Evolutionary conservation across 2,329 filamentous ascomycete genomes (phyloP), one percentile per base, ranked within the genome.

Genomic region (Nemania sp.): DNA sequence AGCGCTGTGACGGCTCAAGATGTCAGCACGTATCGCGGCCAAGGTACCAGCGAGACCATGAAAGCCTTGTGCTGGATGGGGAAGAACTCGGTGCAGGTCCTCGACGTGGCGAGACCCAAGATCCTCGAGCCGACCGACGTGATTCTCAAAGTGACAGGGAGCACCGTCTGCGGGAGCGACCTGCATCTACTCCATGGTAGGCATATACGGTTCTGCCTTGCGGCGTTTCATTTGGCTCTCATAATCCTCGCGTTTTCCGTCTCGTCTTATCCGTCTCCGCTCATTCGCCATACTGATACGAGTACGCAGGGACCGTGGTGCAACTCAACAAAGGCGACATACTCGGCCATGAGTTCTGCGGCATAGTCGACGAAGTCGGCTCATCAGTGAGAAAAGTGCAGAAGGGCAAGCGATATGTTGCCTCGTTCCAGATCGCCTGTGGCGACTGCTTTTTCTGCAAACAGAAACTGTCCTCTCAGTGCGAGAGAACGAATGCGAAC

Each of bases 361-460:
- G 83, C 34, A 71, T 84, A 18, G 83, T 81, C 2, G 81, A 83
- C 35, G 76, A 81, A 49, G 77, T 88, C 1, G 89, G 89, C 0
- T 73, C 83, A 0, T 79, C 64, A 0, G 80, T 86, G 2, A 83
- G 75, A 51, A 82, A 81, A 2, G 73, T 88, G 49, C 75, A 85
- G 61, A 74, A 79, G 7, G 89, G 88, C 13, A 83, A 87, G 66
- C 80, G 92, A 32, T 92, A 95, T 18, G 92, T 96, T 1, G 91
- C 90, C 0, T 90, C 87, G 10, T 96, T 96, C 79, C 91, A 95
- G 74, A 95, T 96, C 71, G 90, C 91, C 0, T 87, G 84, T 62
- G 84, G 83, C 7, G 77, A 79, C 48, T 96, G 92, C 78, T 88
- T 85, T 75, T 93, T 87, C 74, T 96, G 92, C 79, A 83, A 88